phyloP scores from a whole-genome alignment of 2,329 filamentous ascomycete genomes.

The Biscogniauxia mediterranea region DNA sequence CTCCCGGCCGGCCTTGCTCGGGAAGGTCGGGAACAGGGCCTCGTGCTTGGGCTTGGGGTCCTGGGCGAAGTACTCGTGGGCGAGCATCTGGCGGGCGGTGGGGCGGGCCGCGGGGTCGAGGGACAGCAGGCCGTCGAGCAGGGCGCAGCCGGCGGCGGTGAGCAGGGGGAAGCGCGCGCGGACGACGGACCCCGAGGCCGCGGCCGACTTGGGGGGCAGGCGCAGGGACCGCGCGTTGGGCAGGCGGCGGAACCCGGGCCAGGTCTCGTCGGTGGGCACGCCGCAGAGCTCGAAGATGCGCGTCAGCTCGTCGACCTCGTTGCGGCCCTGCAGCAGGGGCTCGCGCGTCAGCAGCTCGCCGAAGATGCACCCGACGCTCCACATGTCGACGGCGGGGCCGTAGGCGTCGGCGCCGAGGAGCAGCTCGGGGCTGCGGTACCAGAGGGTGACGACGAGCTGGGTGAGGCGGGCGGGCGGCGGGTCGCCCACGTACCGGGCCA shows the following conservation, averaged over 20 bases:
- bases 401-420: slow-evolving; percentile 79
- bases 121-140: slow-evolving; percentile 69
- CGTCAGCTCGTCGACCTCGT: slow-evolving; percentile 86
- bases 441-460: slow-evolving; percentile 91
- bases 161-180: slow-evolving; percentile 79
- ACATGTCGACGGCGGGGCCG: slow-evolving; percentile 79
- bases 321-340: slow-evolving; percentile 81
- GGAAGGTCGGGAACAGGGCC: slow-evolving; percentile 95
- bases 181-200: slow-evolving; percentile 52
- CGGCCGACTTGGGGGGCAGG: slow-evolving; percentile 51
- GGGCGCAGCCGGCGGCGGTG: slow-evolving; percentile 67
- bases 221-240: slow-evolving; percentile 82
- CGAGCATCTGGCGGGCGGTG: slow-evolving; percentile 69
- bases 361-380: slow-evolving; percentile 95
- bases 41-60: slow-evolving; percentile 87
- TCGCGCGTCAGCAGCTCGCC: slow-evolving; percentile 83
- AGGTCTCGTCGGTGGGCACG: slow-evolving; percentile 75
- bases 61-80: slow-evolving; percentile 82
- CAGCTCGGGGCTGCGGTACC: slow-evolving; percentile 92
- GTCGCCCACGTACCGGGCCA: slow-evolving; percentile 86
- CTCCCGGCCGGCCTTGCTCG: slow-evolving; percentile 91
- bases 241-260: slow-evolving; percentile 83
- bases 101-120: slow-evolving; percentile 74
- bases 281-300: slow-evolving; percentile 90
- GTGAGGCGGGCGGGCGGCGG: slow-evolving; percentile 75